Percentiles rank a stretch among this genome's conserved stretches.
phyloP scores from a whole-genome alignment of 2,329 filamentous ascomycete species.

The Cladosporium sp. region DNA sequence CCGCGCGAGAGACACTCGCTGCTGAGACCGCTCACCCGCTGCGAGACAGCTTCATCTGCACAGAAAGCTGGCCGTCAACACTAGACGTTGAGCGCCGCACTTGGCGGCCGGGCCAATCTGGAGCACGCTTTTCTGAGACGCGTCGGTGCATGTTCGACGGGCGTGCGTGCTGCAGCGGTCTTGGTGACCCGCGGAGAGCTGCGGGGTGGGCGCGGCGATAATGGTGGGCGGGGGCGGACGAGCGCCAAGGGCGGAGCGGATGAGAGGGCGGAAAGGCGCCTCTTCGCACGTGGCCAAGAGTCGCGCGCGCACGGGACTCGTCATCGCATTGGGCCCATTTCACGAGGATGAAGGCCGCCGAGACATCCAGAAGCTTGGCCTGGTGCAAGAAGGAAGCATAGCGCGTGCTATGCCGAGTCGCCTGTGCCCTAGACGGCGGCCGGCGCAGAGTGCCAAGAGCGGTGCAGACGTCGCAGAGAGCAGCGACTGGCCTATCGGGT shows the following conservation, averaged over 20 bases:
- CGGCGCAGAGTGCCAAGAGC: conserved; percentile 3
- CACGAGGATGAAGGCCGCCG: not conserved
- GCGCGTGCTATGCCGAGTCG: conserved; percentile 4
- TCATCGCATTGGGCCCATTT: conserved; percentile 1
- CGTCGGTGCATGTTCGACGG: conserved; percentile 11
- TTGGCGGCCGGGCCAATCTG: conserved; percentile 5
- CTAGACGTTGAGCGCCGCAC: not conserved
- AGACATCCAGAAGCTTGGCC: conserved; percentile 11
- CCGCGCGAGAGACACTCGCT: not conserved
- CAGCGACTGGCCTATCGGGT: not conserved
- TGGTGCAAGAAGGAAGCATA: conserved; percentile 5
- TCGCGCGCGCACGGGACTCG: conserved; percentile 1
- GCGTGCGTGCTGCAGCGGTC: not conserved
- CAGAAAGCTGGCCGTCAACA: not conserved
- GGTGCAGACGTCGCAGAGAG: conserved; percentile 2
- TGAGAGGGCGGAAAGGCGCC: not conserved
- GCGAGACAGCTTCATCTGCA: not conserved
- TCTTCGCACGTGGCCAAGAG: conserved; percentile 13
- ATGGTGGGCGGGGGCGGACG: conserved; percentile 8
- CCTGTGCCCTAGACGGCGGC: not conserved
- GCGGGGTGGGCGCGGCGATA: conserved; percentile 12
- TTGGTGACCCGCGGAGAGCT: conserved; percentile 9
- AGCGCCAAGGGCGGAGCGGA: conserved; percentile 12
- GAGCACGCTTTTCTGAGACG: conserved; percentile 8
- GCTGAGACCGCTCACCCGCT: no score